Base-by-base conservation (phyloP, 2,329 filamentous ascomycete genomes). In the Plenodomus lindquistii region DNA sequence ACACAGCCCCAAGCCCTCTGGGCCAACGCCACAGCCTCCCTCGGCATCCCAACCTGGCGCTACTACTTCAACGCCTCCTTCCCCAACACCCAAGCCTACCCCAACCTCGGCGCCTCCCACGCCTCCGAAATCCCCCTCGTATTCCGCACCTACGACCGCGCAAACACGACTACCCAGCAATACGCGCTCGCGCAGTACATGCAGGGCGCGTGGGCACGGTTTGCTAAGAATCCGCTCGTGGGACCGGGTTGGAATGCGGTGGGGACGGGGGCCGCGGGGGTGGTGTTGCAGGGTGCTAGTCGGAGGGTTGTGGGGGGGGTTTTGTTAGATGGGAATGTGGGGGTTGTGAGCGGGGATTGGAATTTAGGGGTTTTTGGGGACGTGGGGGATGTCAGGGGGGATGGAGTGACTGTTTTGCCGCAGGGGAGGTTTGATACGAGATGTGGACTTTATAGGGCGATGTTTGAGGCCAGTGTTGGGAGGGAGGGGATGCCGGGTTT, bases 21-120 rank as follows among this genome's bases (percentile, higher is more conserved):
- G 46, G 55, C 61, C 7, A 61, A 65, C 15, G 63, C 63, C 3
- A 58, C 59, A 3, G 57, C 62, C 2, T 46, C 49, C 1, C 47
- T 52, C 3, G 59, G 61, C 2, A 60, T 63, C 1, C 60, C 62
- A 3, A 54, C 60, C 2, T 67, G 61, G 62, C 59, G 64, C 20
- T 66, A 63, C 42, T 56, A 57, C 48, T 69, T 61, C 53, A 70
- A 69, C 46, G 63, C 66, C 7, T 57, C 60, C 1, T 69, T 67
- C 40, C 22, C 48, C 8, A 67, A 67, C 17, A 58, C 57, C 1
- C 60, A 58, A 35, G 41, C 41, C 2, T 53, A 47, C 21, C 40
- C 49, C 2, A 35, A 51, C 17, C 44, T 55, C 0, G 60, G 62
- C 19, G 62, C 48, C 0, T 67, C 57, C 38, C 65, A 69, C 39